Percentiles rank a stretch among this genome's conserved stretches.
phyloP scores from a whole-genome alignment of 2,329 filamentous ascomycete genomes.

The Ustulina deusta region DNA sequence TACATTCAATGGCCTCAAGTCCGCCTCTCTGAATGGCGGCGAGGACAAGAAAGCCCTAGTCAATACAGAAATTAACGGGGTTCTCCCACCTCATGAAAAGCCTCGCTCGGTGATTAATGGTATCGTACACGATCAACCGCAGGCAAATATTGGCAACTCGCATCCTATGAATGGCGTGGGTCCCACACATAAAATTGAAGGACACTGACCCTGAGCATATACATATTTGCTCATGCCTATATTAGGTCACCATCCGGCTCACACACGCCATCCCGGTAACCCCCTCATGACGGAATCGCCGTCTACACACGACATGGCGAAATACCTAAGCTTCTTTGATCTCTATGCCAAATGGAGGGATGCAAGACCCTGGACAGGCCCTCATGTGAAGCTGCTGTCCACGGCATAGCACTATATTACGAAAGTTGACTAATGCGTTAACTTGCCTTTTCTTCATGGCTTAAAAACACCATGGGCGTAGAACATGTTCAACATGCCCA shows the following conservation, averaged over 20 bases:
- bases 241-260: neutral
- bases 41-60: conserved; percentile 9
- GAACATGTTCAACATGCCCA: neutral
- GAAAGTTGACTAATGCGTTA: conserved; percentile 8
- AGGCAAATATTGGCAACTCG: conserved; percentile 6
- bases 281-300: neutral
- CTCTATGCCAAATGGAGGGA: conserved; percentile 5
- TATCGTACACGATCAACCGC: conserved; percentile 6
- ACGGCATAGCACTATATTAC: conserved; percentile 20
- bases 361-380: conserved; percentile 1
- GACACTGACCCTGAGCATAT: conserved; percentile 13
- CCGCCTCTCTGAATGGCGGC: conserved; percentile 14
- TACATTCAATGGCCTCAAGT: conserved; percentile 34
- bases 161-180: conserved; percentile 30
- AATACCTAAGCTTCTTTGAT: conserved; percentile 1
- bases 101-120: conserved; percentile 23
- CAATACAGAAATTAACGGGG: conserved; percentile 27
- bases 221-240: conserved; percentile 1
- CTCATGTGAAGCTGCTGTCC: neutral
- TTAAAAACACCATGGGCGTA: neutral
- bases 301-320: neutral
- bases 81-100: conserved; percentile 21
- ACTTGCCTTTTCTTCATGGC: conserved; percentile 3
- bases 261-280: neutral
- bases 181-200: conserved; percentile 21